Evolutionary conservation across 208 protist genomes (phyloP).

Genomic region (Trypanosoma vivax): DNA sequence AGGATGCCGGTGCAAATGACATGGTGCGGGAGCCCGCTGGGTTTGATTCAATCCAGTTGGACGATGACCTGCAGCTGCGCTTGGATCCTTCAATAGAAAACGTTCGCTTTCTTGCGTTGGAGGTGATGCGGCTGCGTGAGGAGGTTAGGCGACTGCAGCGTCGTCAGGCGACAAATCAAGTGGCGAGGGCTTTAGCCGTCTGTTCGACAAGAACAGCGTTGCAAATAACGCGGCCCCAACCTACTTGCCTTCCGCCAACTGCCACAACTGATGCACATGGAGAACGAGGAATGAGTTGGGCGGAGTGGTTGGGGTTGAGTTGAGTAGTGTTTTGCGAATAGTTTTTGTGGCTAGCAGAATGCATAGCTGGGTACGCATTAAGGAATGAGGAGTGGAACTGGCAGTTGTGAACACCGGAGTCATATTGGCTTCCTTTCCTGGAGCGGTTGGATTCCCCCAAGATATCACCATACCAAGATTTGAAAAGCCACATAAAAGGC

Average conservation of each 20-base stretch:
- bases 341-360: not conserved
- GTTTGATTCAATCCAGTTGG: slow-evolving; percentile 15
- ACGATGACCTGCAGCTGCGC: slow-evolving; percentile 45
- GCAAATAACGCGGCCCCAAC: too few relatives aligned
- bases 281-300: not conserved
- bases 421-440: too few relatives aligned
- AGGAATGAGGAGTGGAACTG: too few relatives aligned
- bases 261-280: not conserved
- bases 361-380: too few relatives aligned
- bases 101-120: slow-evolving; percentile 33
- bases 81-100: slow-evolving; percentile 31
- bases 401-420: too few relatives aligned
- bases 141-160: slow-evolving; percentile 4
- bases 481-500: too few relatives aligned
- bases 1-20: slow-evolving; percentile 4
- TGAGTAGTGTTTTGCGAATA: not conserved
- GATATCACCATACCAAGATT: too few relatives aligned
- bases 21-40: not conserved
- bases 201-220: too few relatives aligned
- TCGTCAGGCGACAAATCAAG: too few relatives aligned
- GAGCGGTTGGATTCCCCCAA: too few relatives aligned
- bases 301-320: not conserved
- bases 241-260: not conserved
- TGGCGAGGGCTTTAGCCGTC: too few relatives aligned
- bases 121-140: slow-evolving; percentile 43